Base-by-base conservation (phyloP, 169 alveolate species). In the Plasmodium relictum region DNA sequence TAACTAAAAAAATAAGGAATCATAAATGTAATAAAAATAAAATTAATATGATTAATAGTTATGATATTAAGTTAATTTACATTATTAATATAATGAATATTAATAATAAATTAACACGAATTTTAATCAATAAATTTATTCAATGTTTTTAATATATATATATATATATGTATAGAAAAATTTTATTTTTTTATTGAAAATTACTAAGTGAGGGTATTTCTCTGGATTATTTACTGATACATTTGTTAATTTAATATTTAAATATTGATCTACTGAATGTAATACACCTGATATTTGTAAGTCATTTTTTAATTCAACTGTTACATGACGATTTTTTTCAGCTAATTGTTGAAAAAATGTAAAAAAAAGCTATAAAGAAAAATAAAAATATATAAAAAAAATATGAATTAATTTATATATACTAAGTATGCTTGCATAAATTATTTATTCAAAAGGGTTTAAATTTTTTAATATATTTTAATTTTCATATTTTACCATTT, bases 301-400 rank as follows among this genome's bases (percentile, higher is more conserved):
- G 68, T 97, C 99, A 74, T 98, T 98, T 89, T 97, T 98, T 50
- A 97, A 92, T 88, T 98, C 99, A 12, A 98, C 96, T 7, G 99
- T 97, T 10, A 97, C 98, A 65, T 94, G 96, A 37, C 95, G 97
- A 54, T 93, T 89, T 73, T 95, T 94, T 92, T 96, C 98, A 74
- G 96, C 98, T 73, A 97, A 92, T 42, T 96, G 96, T 94, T 96
- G 98, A 72, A 97, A 96, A 91, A 95, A 97, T 73, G 96, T 91
- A 89, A 95, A 96, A 92, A 97, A 97, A 50, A 97, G 92, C 98
- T 96, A 73, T 52, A 78, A 58, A 73, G 56, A 45, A 62, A 62
- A 44, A 44, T 22, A 18, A 72, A 76, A 14, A 42, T 14, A 22
- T 16, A 68, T 14, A 50, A 50, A 50, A 50, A 45, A 45, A 45